Percentiles rank a stretch among this genome's conserved stretches.
phyloP scores from a whole-genome alignment of 352 stramenopile genomes.

The Thraustochytrium striatum region DNA sequence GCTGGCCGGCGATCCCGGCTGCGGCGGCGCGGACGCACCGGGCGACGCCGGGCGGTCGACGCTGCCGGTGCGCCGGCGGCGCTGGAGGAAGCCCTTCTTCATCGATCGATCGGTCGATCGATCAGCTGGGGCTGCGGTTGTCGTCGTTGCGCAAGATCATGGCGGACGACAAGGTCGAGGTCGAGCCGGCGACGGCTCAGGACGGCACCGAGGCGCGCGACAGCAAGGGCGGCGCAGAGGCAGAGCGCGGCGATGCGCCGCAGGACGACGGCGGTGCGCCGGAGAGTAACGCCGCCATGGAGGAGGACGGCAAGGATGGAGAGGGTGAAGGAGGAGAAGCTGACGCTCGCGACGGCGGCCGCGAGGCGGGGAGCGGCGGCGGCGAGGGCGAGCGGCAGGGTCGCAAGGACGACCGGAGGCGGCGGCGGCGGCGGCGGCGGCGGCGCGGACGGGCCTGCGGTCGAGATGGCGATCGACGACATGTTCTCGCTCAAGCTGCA shows the following conservation, averaged over 20 bases:
- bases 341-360: background rate
- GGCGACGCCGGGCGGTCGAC: background rate
- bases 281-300: background rate
- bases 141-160: background rate
- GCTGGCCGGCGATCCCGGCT: background rate
- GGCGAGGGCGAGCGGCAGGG: background rate
- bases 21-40: background rate
- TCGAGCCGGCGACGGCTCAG: background rate
- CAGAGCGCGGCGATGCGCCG: background rate
- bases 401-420: background rate
- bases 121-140: background rate
- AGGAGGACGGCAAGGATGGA: background rate
- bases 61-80: background rate
- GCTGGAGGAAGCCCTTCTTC: constrained; percentile 1
- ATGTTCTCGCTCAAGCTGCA: constrained; percentile 43
- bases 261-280: background rate
- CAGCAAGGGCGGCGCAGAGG: background rate
- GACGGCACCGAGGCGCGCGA: background rate
- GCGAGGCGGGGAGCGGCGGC: background rate
- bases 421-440: background rate
- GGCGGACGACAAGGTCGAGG: background rate
- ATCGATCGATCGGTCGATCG: background rate
- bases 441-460: background rate
- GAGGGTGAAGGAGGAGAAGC: background rate
- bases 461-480: background rate